Conservation (phyloP, 2,329 filamentous ascomycete genomes). For the Diaporthe humulicola region DNA sequence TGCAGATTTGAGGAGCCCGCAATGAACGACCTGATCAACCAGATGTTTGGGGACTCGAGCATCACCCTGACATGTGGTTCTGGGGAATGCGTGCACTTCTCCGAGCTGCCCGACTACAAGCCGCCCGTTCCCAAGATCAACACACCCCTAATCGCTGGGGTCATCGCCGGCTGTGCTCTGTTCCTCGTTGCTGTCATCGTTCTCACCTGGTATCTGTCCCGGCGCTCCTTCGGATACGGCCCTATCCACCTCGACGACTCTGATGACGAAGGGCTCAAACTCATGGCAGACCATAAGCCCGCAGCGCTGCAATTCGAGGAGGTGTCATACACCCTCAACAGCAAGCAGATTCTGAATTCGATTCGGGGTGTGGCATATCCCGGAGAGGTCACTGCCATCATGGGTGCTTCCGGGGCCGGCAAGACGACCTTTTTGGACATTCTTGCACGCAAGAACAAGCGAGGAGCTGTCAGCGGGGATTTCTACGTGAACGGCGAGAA, state of each 20-base stretch:
- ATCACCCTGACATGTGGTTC: slow-evolving; percentile 86
- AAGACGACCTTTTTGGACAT: slow-evolving; percentile 99
- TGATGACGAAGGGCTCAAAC: slow-evolving; percentile 86
- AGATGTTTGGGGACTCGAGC: slow-evolving; percentile 90
- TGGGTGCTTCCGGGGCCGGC: slow-evolving; percentile 97
- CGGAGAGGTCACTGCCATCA: slow-evolving; percentile 96
- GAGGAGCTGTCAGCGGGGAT: slow-evolving; percentile 81
- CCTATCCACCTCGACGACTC: slow-evolving; percentile 89
- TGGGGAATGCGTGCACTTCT: slow-evolving; percentile 94
- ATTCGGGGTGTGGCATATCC: slow-evolving; percentile 91
- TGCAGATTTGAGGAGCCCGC: slow-evolving; percentile 92
- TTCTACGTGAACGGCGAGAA: slow-evolving; percentile 96
- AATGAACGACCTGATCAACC: slow-evolving; percentile 91
- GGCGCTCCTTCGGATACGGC: slow-evolving; percentile 77
- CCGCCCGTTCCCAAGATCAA: slow-evolving; percentile 95
- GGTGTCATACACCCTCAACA: slow-evolving; percentile 87
- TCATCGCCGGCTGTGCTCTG: slow-evolving; percentile 87
- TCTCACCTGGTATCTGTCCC: slow-evolving; percentile 87
- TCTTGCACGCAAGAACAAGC: slow-evolving; percentile 95
- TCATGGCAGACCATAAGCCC: slow-evolving; percentile 93
- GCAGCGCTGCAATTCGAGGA: slow-evolving; percentile 90
- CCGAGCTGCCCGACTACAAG: slow-evolving; percentile 91
- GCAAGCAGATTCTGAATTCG: slow-evolving; percentile 84
- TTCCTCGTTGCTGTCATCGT: slow-evolving; percentile 92
- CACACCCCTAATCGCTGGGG: slow-evolving; percentile 92